A percentile compares a stretch with the other conserved stretches of the same genome.
Evolutionary conservation across 208 protist genomes (phyloP).

Genomic region (Herpetomonas samuelpessoai): DNA sequence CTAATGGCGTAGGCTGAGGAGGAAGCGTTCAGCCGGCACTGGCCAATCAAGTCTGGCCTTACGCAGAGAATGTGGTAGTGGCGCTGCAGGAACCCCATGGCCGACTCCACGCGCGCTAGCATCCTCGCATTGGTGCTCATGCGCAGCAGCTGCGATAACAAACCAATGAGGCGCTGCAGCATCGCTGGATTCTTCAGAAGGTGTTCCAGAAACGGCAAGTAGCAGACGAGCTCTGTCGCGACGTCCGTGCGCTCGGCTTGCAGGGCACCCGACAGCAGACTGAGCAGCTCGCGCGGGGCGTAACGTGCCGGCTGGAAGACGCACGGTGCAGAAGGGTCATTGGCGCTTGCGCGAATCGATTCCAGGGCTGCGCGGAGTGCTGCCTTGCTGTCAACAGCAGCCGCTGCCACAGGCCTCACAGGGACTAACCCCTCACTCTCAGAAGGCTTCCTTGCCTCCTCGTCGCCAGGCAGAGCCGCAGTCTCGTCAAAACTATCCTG

Average conservation of each 20-base stretch:
- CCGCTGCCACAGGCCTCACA: slow-evolving; percentile 8
- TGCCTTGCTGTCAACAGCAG: slow-evolving; percentile 2
- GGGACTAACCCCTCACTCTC: too few relatives aligned
- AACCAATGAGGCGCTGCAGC: slow-evolving; percentile 44
- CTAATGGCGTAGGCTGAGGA: slow-evolving; percentile 27
- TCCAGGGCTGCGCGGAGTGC: slow-evolving; percentile 36
- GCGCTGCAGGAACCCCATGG: slow-evolving; percentile 49
- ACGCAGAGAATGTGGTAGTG: slow-evolving; percentile 57
- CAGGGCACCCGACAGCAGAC: slow-evolving; percentile 58
- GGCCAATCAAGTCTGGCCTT: slow-evolving; percentile 55
- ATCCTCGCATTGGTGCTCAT: neutral
- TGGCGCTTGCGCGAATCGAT: slow-evolving; percentile 31
- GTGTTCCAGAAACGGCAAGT: slow-evolving; percentile 76
- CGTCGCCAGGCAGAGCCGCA: neutral
- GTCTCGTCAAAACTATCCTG: neutral
- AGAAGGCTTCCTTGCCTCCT: too few relatives aligned
- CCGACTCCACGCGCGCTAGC: slow-evolving; percentile 15
- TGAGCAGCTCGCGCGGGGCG: slow-evolving; percentile 51
- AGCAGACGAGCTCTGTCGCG: slow-evolving; percentile 31
- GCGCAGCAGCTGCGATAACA: slow-evolving; percentile 28
- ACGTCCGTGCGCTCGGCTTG: slow-evolving; percentile 55
- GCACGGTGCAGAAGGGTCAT: slow-evolving; percentile 19
- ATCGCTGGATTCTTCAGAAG: slow-evolving; percentile 29
- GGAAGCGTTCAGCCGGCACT: slow-evolving; percentile 65
- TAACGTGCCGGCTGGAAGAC: slow-evolving; percentile 51